Evolutionary conservation across 192 early-diverging fungal genomes (phyloP), one percentile per base, ranked within the genome.

Genomic region (Mortierella antarctica): DNA sequence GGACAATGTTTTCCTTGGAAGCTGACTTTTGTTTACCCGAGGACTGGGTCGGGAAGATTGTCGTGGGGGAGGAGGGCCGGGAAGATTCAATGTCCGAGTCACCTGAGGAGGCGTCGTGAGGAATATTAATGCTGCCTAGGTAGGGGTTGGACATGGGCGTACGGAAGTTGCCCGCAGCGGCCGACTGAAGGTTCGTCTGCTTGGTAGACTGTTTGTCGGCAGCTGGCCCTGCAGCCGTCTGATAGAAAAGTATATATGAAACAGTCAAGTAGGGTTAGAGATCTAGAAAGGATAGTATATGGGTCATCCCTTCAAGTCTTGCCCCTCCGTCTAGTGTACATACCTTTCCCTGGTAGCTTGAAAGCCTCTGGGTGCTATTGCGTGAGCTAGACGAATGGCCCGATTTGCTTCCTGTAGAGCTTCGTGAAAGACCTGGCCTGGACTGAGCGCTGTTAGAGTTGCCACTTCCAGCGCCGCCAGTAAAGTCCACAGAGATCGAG

Each of bases 41-140:
- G 20, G 69, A 42, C 17, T 61, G 57, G 13, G 42, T 31, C 17
- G 77, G 70, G 41, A 80, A 80, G 20, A 80, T 39, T 6, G 70
- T 58, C 23, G 70, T 62, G 12, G 77, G 77, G 21, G 77, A 80
- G 9, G 77, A 72, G 12, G 77, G 77, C 7, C 70, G 69, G 10
- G 77, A 80, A 5, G 69, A 62, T 52, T 80, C 77, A 46, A 72
- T 68, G 48, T 80, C 77, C 10, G 77, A 80, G 48, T 80, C 77
- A 6, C 77, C 77, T 11, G 77, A 80, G n/a, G 77, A 80, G 7
- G 69, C 70, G 41, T 80, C 77, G 31, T 80, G 77, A 31, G 77
- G 77, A 11, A 80, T 80, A 40, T 80, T 80, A 60, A 80, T 80
- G 57, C 77, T 80, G 14, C 77, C 77, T n/a, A 80, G 65, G 42